A percentile compares a stretch with the other conserved stretches of the same genome.
Conservation (phyloP, 2,329 filamentous ascomycete species). For the Ophiostoma australiae region DNA sequence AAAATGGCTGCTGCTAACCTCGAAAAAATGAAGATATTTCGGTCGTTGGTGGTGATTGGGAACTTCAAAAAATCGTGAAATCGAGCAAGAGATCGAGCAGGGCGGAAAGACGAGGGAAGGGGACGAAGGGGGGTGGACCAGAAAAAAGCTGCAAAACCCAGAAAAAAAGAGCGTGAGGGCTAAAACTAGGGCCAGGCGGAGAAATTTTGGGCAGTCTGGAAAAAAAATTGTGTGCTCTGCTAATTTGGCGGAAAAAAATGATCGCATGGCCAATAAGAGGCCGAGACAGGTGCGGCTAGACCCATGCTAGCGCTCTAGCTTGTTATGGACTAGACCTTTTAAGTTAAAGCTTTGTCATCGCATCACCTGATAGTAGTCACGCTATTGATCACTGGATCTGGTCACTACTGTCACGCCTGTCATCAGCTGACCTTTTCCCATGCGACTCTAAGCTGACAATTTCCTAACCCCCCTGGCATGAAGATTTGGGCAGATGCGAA, state of each 20-base stretch:
- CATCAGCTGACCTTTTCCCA: background rate
- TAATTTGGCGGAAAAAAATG: conserved; percentile 22
- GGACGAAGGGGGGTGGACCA: conserved; percentile 21
- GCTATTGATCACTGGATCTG: background rate
- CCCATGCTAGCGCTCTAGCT: background rate
- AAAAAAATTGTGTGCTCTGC: conserved; percentile 26
- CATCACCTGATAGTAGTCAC: background rate
- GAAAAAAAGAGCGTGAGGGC: conserved; percentile 22
- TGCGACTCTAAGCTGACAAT: background rate
- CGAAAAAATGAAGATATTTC: conserved; percentile 24
- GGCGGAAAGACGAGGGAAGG: conserved; percentile 15
- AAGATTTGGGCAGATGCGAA: conserved; percentile 17
- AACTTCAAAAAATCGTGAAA: conserved; percentile 11
- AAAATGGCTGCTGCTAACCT: conserved; percentile 18
- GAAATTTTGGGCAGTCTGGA: background rate
- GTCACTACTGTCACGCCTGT: background rate
- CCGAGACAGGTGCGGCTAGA: background rate
- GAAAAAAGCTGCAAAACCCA: conserved; percentile 19
- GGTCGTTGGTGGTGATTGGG: conserved; percentile 25
- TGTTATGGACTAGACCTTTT: background rate
- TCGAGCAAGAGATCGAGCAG: conserved; percentile 14
- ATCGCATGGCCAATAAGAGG: conserved; percentile 22
- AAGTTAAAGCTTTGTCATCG: background rate
- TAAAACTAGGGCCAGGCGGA: conserved; percentile 25
- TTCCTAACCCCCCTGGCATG: conserved; percentile 1